Base-by-base conservation (phyloP, 1,284 basidiomycete genomes). In the Gymnopus androsaceus region DNA sequence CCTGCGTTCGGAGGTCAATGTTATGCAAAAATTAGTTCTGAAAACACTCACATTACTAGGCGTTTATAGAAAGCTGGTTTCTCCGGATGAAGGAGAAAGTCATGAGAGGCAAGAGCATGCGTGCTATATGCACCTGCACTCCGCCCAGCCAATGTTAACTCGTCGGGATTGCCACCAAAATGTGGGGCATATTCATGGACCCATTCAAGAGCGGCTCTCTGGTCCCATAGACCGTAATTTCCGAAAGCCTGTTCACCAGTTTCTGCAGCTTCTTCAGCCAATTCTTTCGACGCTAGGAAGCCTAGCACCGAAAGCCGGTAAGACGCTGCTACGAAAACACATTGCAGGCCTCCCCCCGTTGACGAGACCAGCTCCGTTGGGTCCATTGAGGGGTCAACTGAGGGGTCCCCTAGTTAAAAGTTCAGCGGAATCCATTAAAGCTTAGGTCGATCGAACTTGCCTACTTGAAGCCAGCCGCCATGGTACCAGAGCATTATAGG, bases 401-500 rank as follows among this genome's bases (percentile, higher is more conserved):
- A 59, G 11, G 58, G 55, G 33, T 59, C 55, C 1, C 58, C 58
- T 7, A 59, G 41, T 51, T 59, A 55, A 11, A 59, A 51, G n/a
- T n/a, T n/a, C n/a, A n/a, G n/a, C n/a, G n/a, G n/a, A n/a, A n/a
- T n/a, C n/a, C n/a, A n/a, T n/a, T n/a, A n/a, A n/a, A n/a, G n/a
- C n/a, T n/a, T n/a, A n/a, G n/a, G n/a, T n/a, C n/a, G n/a, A n/a
- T n/a, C n/a, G n/a, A n/a, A n/a, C n/a, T n/a, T n/a, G n/a, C n/a
- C n/a, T n/a, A n/a, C n/a, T 36, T 4, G 17, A 23, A 25, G 25
- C 12, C 12, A 42, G 23, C 25, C 38, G 38, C 48, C 58, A 37
- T 59, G 58, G 37, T 54, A 55, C 58, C 58, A 59, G n/a, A 59
- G 48, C 58, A 59, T 59, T 21, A 59, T 55, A 11, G 58, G 58